phyloP scores from a whole-genome alignment of 495 filamentous ascomycete genomes.

The Bryoglossum gracile region DNA sequence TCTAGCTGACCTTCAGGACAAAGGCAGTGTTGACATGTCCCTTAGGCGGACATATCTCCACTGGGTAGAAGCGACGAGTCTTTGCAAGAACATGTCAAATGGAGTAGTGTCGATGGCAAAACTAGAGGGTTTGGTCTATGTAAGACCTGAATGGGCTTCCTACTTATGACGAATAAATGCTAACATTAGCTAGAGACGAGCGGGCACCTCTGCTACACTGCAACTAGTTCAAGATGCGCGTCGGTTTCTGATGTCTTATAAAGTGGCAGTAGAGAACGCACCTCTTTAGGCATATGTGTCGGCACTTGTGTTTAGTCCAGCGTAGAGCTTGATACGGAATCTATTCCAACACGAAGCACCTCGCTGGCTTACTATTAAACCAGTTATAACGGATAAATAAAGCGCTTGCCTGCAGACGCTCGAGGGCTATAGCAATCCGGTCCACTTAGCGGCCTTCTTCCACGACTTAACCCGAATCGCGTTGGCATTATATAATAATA shows the following conservation, averaged over 20 bases:
- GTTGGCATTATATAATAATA: slow-evolving; percentile 28
- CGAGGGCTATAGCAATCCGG: slow-evolving; percentile 18
- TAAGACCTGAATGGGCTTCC: not conserved
- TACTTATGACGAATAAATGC: not conserved
- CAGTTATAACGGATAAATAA: slow-evolving; percentile 7
- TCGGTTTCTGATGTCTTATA: slow-evolving; percentile 9
- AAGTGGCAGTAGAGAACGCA: slow-evolving; percentile 18
- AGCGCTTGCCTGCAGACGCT: slow-evolving; percentile 19
- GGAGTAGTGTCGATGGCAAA: slow-evolving; percentile 8
- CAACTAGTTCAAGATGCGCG: slow-evolving; percentile 11
- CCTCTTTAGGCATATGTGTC: slow-evolving; percentile 27
- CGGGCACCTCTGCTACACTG: not conserved
- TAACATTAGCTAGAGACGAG: slow-evolving; percentile 8
- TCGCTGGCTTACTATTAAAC: not conserved
- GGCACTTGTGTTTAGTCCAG: slow-evolving; percentile 27
- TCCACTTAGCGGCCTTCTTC: slow-evolving; percentile 12
- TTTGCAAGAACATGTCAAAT: slow-evolving; percentile 3
- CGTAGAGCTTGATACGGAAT: slow-evolving; percentile 18
- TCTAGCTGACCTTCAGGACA: not conserved
- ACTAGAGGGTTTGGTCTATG: slow-evolving; percentile 4
- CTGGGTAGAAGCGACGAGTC: slow-evolving; percentile 12
- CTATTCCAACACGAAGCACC: slow-evolving; percentile 2
- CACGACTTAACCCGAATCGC: slow-evolving; percentile 22
- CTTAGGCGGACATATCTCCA: slow-evolving; percentile 4
- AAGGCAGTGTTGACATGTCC: not conserved